Conservation (phyloP, 2,329 filamentous ascomycete genomes). For the Rhinocladiella mackenziei region DNA sequence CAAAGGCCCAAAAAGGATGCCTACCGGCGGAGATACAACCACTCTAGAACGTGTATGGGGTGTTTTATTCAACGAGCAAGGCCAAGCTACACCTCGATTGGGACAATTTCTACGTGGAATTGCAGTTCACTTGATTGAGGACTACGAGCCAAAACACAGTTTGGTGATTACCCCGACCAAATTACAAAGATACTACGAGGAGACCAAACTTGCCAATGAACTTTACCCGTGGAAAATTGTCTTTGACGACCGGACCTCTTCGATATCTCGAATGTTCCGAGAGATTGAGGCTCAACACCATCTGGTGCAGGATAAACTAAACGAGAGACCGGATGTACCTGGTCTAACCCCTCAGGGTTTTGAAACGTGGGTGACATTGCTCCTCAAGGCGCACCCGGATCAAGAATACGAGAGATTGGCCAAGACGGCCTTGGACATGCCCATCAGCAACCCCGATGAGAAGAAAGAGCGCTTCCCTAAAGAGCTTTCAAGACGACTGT, state of each 20-base stretch:
- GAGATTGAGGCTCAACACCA: slow-evolving; percentile 57
- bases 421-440: slow-evolving; percentile 64
- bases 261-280: slow-evolving; percentile 58
- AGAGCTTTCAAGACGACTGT: slow-evolving; percentile 67
- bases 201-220: slow-evolving; percentile 62
- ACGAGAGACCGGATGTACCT: slow-evolving; percentile 56
- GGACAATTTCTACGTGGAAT: slow-evolving; percentile 69
- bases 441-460: slow-evolving; percentile 64
- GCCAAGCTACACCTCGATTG: slow-evolving; percentile 63
- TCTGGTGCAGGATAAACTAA: slow-evolving; percentile 55
- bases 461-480: slow-evolving; percentile 72
- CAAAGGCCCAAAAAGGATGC: slow-evolving; percentile 37
- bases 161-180: slow-evolving; percentile 73
- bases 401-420: slow-evolving; percentile 67
- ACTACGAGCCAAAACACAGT: slow-evolving; percentile 63
- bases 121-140: slow-evolving; percentile 67
- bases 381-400: slow-evolving; percentile 72
- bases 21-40: slow-evolving; percentile 49
- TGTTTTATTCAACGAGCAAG: slow-evolving; percentile 64
- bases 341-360: slow-evolving; percentile 66
- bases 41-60: slow-evolving; percentile 73
- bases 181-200: slow-evolving; percentile 68
- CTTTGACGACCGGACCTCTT: slow-evolving; percentile 52
- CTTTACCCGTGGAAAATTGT: slow-evolving; percentile 65
- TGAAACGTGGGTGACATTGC: slow-evolving; percentile 65